Conservation (phyloP, 129 eudicot species). For the Gnaphalium uliginosum region DNA sequence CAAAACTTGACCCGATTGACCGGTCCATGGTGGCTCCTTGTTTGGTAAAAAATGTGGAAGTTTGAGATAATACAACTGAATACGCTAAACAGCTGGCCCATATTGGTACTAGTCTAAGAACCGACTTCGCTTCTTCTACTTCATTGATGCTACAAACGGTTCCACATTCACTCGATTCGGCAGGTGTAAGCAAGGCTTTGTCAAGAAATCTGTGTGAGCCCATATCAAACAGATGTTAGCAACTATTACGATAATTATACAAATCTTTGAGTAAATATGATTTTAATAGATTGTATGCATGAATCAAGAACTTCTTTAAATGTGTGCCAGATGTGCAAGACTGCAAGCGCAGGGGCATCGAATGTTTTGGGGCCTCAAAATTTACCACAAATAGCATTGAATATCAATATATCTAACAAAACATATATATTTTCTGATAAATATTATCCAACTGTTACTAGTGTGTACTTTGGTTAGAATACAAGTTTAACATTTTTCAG, state of each 20-base stretch:
- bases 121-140: slow-evolving; percentile 49
- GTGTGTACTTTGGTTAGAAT: no score
- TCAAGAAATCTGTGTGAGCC: slow-evolving; percentile 43
- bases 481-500: no score
- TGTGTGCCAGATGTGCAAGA: not conserved
- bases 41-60: slow-evolving; percentile 55
- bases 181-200: slow-evolving; percentile 41
- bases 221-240: not conserved
- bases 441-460: no score
- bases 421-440: no score
- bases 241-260: not conserved
- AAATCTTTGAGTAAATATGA: not conserved
- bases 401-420: no score
- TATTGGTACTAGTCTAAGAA: slow-evolving; percentile 46
- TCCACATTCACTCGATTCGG: slow-evolving; percentile 24
- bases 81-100: slow-evolving; percentile 54
- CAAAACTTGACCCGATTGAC: slow-evolving; percentile 39
- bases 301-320: no score
- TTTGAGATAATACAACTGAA: slow-evolving; percentile 50
- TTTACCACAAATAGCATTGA: no score
- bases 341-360: no score
- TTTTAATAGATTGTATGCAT: not conserved
- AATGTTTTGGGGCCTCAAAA: no score
- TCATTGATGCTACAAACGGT: slow-evolving; percentile 30
- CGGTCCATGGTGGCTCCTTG: slow-evolving; percentile 65